These are phyloP conservation scores for Dictyophora rubrovolvata DNA, from an alignment of 768 basidiomycete genomes.

Conservation along the genomic window DNA sequence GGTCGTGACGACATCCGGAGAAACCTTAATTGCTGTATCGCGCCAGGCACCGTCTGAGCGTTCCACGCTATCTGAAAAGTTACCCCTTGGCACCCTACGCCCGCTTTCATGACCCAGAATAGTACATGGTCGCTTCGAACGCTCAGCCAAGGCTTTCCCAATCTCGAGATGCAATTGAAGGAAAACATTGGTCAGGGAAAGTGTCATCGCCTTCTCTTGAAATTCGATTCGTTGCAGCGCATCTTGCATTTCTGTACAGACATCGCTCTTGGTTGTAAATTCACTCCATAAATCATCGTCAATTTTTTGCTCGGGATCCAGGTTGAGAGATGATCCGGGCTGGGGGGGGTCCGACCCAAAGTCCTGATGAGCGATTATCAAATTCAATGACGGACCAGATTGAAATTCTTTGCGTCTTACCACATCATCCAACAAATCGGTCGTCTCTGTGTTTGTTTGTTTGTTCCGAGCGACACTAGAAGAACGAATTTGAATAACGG, in stretches of 20 bases:
- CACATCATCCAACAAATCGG: background rate
- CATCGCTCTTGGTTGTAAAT: background rate
- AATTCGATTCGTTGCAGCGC: background rate
- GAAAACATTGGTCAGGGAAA: background rate
- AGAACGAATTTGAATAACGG: slow-evolving; percentile 50
- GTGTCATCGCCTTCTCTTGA: background rate
- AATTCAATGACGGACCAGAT: background rate
- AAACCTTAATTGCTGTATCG: background rate
- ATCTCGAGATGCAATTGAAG: background rate
- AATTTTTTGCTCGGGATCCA: background rate
- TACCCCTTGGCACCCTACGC: background rate
- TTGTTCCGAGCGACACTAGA: background rate
- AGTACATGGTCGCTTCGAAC: background rate
- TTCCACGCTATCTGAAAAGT: background rate
- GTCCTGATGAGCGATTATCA: background rate
- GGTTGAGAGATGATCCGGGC: background rate
- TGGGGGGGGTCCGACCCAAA: background rate
- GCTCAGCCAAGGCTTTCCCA: background rate
- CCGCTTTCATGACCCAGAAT: background rate
- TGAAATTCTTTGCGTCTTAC: background rate
- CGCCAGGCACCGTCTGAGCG: background rate
- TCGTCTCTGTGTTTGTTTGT: background rate
- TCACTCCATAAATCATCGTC: background rate
- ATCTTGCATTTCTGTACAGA: background rate
- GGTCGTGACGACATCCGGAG: background rate